Evolutionary conservation across 2,329 filamentous ascomycete species (phyloP), one percentile per base, ranked within the genome.

Genomic region (Calonectria naviculata): DNA sequence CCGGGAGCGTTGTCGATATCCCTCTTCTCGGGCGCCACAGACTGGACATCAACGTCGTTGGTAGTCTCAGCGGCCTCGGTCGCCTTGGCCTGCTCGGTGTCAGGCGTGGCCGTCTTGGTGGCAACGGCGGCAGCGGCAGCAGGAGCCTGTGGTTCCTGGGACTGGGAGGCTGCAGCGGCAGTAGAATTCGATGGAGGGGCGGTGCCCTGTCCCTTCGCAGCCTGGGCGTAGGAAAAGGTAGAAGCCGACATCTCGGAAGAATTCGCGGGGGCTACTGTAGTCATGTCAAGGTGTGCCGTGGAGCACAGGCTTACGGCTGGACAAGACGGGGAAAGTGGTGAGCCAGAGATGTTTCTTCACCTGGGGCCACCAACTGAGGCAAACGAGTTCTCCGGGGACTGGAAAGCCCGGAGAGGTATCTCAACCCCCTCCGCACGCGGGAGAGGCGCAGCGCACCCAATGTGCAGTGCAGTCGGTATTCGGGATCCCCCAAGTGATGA

Each of bases 151-250:
- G 78, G 47, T 36, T 77, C 78, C 73, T 80, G 79, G 49, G 75
- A 63, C 47, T 78, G 76, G 62, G 74, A 69, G 52, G 71, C 71
- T 36, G 74, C 71, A 49, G 77, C 78, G 65, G 78, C 46, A n/a
- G 75, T 65, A 49, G 78, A 69, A 75, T 74, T 80, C 69, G 80
- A 80, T 31, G 79, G 81, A 73, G 78, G 78, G 65, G 78, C 71
- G 67, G 81, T 72, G 74, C 89, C 85, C 78, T 93, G 90, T 80
- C 95, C 95, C 84, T 97, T 97, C 71, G 96, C 96, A 81, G 96
- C 96, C 89, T 98, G 95, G 79, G 96, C 96, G 84, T 98, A 98
- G 71, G 96, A 98, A 82, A 98, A 98, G 38, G 90, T 87, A 72
- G 90, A 87, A 73, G 89, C 83, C 74, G 89, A 88, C 89, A 90